Evolutionary conservation across 2,329 filamentous ascomycete species (phyloP).

Genomic region (Ilyonectria sp.): DNA sequence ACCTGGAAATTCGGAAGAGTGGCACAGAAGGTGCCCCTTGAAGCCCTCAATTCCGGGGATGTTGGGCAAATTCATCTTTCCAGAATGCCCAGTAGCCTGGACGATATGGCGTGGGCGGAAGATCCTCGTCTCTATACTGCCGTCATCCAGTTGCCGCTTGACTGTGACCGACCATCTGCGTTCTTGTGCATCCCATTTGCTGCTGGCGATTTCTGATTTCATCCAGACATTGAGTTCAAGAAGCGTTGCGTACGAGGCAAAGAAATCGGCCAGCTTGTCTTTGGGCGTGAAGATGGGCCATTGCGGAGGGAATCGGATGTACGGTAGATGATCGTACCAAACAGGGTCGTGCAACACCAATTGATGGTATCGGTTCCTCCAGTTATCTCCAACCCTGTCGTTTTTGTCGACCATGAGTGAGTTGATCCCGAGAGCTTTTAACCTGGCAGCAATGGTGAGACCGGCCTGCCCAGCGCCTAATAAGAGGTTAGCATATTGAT

Average conservation of each 20-base stretch:
- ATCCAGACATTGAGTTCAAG: slow-evolving; percentile 80
- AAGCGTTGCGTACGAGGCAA: slow-evolving; percentile 74
- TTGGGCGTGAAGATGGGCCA: slow-evolving; percentile 82
- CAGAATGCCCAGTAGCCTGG: slow-evolving; percentile 27
- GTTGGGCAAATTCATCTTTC: slow-evolving; percentile 25
- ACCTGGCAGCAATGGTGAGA: slow-evolving; percentile 69
- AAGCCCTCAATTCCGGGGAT: slow-evolving; percentile 17
- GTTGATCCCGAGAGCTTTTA: slow-evolving; percentile 71
- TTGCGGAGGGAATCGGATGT: slow-evolving; percentile 73
- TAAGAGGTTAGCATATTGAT: neutral
- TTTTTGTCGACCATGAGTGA: slow-evolving; percentile 73
- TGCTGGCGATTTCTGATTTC: slow-evolving; percentile 57
- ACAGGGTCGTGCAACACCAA: slow-evolving; percentile 79
- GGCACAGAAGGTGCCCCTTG: slow-evolving; percentile 25
- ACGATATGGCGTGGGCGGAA: slow-evolving; percentile 26
- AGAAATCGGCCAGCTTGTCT: slow-evolving; percentile 79
- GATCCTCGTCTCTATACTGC: slow-evolving; percentile 11
- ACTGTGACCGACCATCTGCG: slow-evolving; percentile 23
- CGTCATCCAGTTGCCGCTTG: slow-evolving; percentile 15
- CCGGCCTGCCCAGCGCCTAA: slow-evolving; percentile 74
- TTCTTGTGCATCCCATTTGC: slow-evolving; percentile 27
- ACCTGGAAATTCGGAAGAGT: slow-evolving; percentile 25
- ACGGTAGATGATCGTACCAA: slow-evolving; percentile 74
- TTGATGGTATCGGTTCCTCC: slow-evolving; percentile 74
- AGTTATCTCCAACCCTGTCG: slow-evolving; percentile 73